phyloP scores from a whole-genome alignment of 2,329 filamentous ascomycete genomes.

The Fusarium marasasianum region DNA sequence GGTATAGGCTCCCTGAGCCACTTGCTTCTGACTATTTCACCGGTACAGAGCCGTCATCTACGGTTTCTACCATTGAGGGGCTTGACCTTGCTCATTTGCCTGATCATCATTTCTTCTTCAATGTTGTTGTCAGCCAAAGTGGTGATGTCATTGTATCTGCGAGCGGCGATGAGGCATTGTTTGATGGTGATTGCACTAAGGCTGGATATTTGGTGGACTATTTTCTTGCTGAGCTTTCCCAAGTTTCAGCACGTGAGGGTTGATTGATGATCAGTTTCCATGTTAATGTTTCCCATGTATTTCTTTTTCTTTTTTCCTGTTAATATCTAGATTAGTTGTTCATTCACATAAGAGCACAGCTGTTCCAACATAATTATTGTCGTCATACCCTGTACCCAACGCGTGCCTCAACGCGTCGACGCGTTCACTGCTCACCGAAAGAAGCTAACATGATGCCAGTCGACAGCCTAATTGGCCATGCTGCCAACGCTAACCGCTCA shows the following conservation, averaged over 20 bases:
- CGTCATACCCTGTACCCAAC: not conserved
- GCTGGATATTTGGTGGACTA: accelerated
- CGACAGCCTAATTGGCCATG: not conserved
- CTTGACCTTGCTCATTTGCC: not conserved
- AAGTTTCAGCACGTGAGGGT: not conserved
- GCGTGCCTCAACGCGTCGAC: not conserved
- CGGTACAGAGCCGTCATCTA: not conserved
- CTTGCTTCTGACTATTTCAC: conserved; percentile 17
- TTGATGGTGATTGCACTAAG: accelerated
- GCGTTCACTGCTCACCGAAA: not conserved
- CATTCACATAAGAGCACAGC: accelerated
- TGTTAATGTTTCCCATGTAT: not conserved
- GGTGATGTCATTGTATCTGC: not conserved
- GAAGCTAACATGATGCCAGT: not conserved
- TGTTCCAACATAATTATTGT: not conserved
- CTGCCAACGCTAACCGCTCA: not conserved
- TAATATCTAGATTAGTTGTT: not conserved
- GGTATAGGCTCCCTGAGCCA: conserved; percentile 8
- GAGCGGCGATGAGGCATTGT: not conserved
- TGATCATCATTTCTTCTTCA: not conserved
- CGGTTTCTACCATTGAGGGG: not conserved
- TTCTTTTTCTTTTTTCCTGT: too few species aligned
- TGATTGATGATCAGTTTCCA: not conserved
- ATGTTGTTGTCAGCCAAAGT: not conserved
- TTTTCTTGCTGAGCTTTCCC: not conserved